Evolutionary conservation across 2,329 filamentous ascomycete genomes (phyloP).

Genomic region (Cytospora leucostoma): DNA sequence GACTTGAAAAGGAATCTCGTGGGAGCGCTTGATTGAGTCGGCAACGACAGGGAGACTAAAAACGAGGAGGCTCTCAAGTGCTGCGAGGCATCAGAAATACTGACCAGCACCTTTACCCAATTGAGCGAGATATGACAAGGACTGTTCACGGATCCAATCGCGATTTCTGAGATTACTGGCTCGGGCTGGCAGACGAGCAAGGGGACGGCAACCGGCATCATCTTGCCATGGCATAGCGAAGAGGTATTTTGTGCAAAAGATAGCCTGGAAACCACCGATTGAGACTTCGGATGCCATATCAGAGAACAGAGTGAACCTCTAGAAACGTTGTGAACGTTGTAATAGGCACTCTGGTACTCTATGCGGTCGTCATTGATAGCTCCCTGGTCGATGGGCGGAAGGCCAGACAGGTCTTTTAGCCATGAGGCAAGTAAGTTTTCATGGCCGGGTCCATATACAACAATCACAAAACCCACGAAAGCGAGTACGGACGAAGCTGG

Average conservation of each 20-base stretch:
- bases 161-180: not conserved
- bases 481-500: no score
- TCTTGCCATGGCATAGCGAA: not conserved
- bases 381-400: not conserved
- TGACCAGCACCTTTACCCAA: not conserved
- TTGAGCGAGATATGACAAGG: not conserved
- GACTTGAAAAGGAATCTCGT: not conserved
- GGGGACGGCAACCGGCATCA: no score
- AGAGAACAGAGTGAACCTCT: not conserved
- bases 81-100: not conserved
- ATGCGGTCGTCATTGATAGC: not conserved
- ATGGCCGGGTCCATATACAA: no score
- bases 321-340: no score
- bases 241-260: not conserved
- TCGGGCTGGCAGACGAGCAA: not conserved
- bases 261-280: not conserved
- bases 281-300: not conserved
- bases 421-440: no score
- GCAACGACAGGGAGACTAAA: not conserved
- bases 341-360: not conserved
- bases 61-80: not conserved
- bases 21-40: not conserved
- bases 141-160: not conserved
- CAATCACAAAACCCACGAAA: no score
- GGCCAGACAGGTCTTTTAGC: not conserved